A percentile compares a stretch with the other conserved stretches of the same genome.
Conservation (phyloP, 495 filamentous ascomycete species). For the Cercophora samala region DNA sequence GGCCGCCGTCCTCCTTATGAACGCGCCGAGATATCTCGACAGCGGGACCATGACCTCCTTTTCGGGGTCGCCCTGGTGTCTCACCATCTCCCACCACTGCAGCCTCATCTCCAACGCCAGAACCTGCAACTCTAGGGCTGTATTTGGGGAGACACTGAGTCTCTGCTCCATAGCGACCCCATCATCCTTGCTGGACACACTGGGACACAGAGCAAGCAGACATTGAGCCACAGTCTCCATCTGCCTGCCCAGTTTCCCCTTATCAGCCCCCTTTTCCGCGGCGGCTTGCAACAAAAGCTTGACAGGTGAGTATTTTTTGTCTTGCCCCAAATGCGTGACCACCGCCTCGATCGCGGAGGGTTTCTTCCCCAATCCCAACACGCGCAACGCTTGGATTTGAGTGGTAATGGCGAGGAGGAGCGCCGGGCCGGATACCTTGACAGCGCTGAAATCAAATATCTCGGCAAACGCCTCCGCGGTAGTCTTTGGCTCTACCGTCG, state of each 20-base stretch:
- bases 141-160: slow-evolving; percentile 55
- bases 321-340: slow-evolving; percentile 40
- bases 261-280: slow-evolving; percentile 42
- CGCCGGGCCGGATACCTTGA: slow-evolving; percentile 36
- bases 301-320: slow-evolving; percentile 59
- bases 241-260: slow-evolving; percentile 62
- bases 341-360: slow-evolving; percentile 51
- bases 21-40: slow-evolving; percentile 60
- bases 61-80: slow-evolving; percentile 62
- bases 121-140: slow-evolving; percentile 61
- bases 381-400: slow-evolving; percentile 51
- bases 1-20: slow-evolving; percentile 51
- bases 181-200: slow-evolving; percentile 53
- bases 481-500: slow-evolving; percentile 33
- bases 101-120: slow-evolving; percentile 63
- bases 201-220: slow-evolving; percentile 61
- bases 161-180: slow-evolving; percentile 42
- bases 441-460: slow-evolving; percentile 57
- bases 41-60: slow-evolving; percentile 72
- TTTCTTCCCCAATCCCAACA: slow-evolving; percentile 50
- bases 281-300: slow-evolving; percentile 57
- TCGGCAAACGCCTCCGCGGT: slow-evolving; percentile 52
- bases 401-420: slow-evolving; percentile 50
- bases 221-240: slow-evolving; percentile 67
- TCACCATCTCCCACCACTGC: slow-evolving; percentile 67